Conservation (phyloP, 1,284 basidiomycete genomes). For the Sutorius eximius region DNA sequence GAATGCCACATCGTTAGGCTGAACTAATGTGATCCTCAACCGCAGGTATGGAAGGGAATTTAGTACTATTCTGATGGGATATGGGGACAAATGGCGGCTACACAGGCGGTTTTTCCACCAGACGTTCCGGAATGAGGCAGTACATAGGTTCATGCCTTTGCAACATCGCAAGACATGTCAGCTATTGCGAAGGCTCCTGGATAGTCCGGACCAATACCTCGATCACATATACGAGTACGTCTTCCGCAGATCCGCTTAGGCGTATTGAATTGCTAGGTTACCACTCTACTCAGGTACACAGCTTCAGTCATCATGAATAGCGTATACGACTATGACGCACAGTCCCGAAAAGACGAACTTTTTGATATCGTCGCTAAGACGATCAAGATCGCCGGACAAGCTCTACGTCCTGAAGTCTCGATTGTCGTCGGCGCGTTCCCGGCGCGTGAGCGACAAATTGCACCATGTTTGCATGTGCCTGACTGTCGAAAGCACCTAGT, state of each 20-base stretch:
- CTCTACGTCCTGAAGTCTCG: constrained; percentile 24
- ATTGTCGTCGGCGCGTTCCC: constrained; percentile 26
- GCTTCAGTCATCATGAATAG: constrained; percentile 27
- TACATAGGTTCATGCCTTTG: constrained; percentile 27
- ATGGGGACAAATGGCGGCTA: constrained; percentile 42
- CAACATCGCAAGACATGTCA: constrained; percentile 35
- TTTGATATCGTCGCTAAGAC: constrained; percentile 8
- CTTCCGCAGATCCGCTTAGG: background rate
- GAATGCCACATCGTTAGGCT: background rate
- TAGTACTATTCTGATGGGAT: constrained; percentile 36
- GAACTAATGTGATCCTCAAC: background rate
- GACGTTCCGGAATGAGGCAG: background rate
- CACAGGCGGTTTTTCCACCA: constrained; percentile 1
- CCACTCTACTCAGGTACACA: constrained; percentile 19
- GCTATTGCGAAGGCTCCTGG: constrained; percentile 36
- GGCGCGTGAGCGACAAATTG: constrained; percentile 10
- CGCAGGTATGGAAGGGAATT: constrained; percentile 44
- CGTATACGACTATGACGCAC: constrained; percentile 28
- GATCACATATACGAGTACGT: constrained; percentile 31
- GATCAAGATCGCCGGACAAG: constrained; percentile 8
- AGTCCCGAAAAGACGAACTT: constrained; percentile 16
- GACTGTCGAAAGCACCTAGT: constrained; percentile 13
- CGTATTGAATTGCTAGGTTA: background rate
- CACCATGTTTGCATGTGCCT: background rate
- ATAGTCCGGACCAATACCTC: constrained; percentile 28